Evolutionary conservation across 352 stramenopile species (phyloP), one percentile per base, ranked within the genome.

Genomic region (Phytophthora rubi): DNA sequence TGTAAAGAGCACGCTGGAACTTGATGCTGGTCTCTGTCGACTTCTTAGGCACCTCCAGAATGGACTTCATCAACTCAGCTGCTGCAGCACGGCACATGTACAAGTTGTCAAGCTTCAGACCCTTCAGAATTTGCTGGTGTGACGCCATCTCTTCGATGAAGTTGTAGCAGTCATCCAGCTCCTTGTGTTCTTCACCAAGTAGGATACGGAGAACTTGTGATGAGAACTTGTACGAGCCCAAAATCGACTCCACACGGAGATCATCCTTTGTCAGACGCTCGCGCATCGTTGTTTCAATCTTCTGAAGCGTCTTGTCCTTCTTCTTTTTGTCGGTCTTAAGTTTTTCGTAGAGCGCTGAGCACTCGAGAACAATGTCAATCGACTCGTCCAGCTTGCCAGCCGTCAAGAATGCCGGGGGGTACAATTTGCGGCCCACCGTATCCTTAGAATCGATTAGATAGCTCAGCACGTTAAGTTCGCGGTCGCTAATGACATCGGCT

Each of bases 201-300:
- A 95, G 63, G 51, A 93, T 83, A 18, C 83, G 83, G 26, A 95
- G 48, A 12, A 93, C 86, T 48, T 95, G 88, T 0, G 88, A 95
- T 9, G 88, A 93, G 66, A 95, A 95, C 68, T 94, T 94, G 75
- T 94, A 95, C 15, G 86, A 94, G 1, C 88, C 88, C n/a, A 94
- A 33, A 67, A 95, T 92, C 2, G 86, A 90, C 60, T 95, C 85
- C 3, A 95, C 71, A 59, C 88, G 86, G 52, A 95, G 48, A 42
- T 95, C 86, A 49, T 95, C 88, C 66, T 95, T 95, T 1, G 89
- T 78, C 15, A 95, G 71, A 67, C 88, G 83, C 35, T 93, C 86
- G 6, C 83, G 85, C 88, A 95, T 95, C 0, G 82, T 90, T 23
- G 68, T 91, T 49, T 94, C 88, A 54, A 95, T 89, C 74, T 95